Conservation (phyloP, 2,329 filamentous ascomycete species). For the Grosmannia huntii region DNA sequence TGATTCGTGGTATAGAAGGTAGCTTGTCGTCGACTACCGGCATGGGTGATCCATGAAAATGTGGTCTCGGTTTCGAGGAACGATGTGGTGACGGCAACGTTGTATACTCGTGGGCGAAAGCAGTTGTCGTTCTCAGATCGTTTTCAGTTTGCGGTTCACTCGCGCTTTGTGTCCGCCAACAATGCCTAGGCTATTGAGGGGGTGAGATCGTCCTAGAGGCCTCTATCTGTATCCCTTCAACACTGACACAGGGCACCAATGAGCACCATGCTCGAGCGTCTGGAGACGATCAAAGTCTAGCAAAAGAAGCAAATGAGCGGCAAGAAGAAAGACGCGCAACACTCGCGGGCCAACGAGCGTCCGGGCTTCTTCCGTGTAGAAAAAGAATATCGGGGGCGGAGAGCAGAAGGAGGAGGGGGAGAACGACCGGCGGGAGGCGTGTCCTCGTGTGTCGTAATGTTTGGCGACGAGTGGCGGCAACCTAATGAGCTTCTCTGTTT, state of each 20-base stretch:
- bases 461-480: neutral
- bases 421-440: neutral
- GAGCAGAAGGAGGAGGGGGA: neutral
- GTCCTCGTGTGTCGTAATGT: slow-evolving; percentile 2
- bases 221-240: neutral
- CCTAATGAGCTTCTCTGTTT: slow-evolving; percentile 10
- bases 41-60: slow-evolving; percentile 10
- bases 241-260: neutral
- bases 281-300: neutral
- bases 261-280: neutral
- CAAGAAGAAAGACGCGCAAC: neutral
- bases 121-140: neutral
- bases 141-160: neutral
- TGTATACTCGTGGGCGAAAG: neutral
- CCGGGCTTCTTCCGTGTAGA: neutral
- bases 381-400: neutral
- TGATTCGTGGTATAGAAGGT: neutral
- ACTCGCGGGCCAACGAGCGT: neutral
- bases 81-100: neutral
- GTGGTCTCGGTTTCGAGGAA: too few relatives aligned
- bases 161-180: neutral
- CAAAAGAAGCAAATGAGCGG: neutral
- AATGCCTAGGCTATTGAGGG: neutral
- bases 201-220: neutral
- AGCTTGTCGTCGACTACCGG: neutral